Percentiles rank a stretch among this genome's conserved stretches.
Conservation (phyloP, 2,329 filamentous ascomycete genomes). For the Blumeria graminis region DNA sequence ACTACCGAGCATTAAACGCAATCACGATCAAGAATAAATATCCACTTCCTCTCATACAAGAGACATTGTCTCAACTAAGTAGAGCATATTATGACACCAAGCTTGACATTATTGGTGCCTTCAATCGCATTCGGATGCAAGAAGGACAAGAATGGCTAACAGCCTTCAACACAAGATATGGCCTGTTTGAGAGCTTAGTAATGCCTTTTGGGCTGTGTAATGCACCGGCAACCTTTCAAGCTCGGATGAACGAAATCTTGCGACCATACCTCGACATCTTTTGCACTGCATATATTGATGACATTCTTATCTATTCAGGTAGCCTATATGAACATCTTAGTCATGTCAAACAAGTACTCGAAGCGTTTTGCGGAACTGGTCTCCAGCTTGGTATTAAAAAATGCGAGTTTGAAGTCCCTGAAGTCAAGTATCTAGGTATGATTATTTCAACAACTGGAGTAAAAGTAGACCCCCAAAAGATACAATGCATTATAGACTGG, state of each 20-base stretch:
- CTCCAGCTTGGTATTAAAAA: not conserved
- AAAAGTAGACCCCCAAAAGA: not conserved
- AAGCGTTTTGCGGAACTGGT: not conserved
- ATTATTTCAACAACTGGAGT: not conserved
- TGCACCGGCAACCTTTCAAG: not conserved
- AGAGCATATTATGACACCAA: not conserved
- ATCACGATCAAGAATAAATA: slow-evolving; percentile 1
- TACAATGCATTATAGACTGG: not conserved
- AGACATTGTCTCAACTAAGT: not conserved
- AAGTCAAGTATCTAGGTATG: not conserved
- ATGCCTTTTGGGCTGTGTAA: not conserved
- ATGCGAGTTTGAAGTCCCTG: not conserved
- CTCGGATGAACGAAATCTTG: not conserved
- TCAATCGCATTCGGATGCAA: not conserved
- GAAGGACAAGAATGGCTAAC: slow-evolving; percentile 1
- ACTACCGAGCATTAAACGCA: not conserved
- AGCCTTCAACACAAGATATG: not conserved
- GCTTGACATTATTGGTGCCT: not conserved
- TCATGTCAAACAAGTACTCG: not conserved
- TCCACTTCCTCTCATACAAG: not conserved
- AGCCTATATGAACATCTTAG: not conserved
- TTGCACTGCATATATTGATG: not conserved
- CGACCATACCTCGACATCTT: not conserved
- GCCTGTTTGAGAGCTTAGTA: not conserved
- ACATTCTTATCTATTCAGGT: not conserved